Evolutionary conservation across 2,329 filamentous ascomycete species (phyloP), one percentile per base, ranked within the genome.

Genomic region (Diatrype stigma): DNA sequence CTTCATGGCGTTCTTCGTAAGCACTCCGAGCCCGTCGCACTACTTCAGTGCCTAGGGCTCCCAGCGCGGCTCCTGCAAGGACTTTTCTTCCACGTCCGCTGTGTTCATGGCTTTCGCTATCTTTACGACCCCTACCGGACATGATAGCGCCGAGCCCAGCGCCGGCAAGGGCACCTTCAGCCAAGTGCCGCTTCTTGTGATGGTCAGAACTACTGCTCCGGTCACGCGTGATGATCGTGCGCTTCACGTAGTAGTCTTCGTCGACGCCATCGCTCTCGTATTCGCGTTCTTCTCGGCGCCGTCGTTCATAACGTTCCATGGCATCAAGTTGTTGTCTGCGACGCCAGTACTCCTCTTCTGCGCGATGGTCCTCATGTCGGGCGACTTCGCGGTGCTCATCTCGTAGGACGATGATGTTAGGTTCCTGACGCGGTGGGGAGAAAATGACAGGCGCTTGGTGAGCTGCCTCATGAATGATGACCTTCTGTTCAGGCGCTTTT

Each of bases 161-260:
- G 16, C 82, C 83, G 26, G 83, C 83, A 16, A 85, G 71, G 10
- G 82, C 83, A n/a, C 83, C 83, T 60, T 84, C 82, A 21, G 82
- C 82, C 5, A 86, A 65, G 57, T 84, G 79, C 40, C 79, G 78
- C 63, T 76, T 83, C 57, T 80, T 79, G 56, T 81, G 75, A 46
- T 74, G 69, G 38, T 73, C 73, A 4, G 73, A 68, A 56, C 76
- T 78, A 12, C 70, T 69, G 54, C 79, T 81, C 42, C 76, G 72
- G 17, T 80, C 78, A 19, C 76, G 74, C 17, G 72, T 76, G 32
- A 80, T 68, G 40, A 79, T 63, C 45, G 69, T 71, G 57, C 69
- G 70, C 55, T 75, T 70, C 59, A 74, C 66, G 52, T 74, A 74
- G 52, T 74, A 74, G 50, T 68, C 66, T 32, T 77, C 73, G 54